Conservation (phyloP, 495 filamentous ascomycete genomes). For the Neurospora tetrasperma region DNA sequence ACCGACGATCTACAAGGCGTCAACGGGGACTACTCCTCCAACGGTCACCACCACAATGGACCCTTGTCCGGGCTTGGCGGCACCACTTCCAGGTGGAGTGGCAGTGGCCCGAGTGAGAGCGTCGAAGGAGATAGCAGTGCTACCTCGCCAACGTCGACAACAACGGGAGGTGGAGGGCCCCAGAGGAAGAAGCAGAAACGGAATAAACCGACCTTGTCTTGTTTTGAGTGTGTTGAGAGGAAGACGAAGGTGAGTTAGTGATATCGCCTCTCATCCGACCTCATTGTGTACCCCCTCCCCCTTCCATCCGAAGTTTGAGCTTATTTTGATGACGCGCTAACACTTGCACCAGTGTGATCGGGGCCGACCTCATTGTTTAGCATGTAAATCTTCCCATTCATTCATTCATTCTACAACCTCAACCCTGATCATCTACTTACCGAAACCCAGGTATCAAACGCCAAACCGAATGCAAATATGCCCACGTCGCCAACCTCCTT, state of each 20-base stretch:
- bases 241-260: slow-evolving; percentile 51
- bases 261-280: background rate
- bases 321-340: slow-evolving; percentile 4
- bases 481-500: slow-evolving; percentile 54
- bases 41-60: background rate
- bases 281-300: too few species aligned
- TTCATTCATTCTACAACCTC: background rate
- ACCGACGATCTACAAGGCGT: background rate
- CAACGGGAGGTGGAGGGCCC: slow-evolving; percentile 17
- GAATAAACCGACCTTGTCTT: slow-evolving; percentile 67
- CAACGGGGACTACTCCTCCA: background rate
- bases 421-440: background rate
- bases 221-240: slow-evolving; percentile 59
- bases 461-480: slow-evolving; percentile 59
- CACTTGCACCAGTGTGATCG: slow-evolving; percentile 39
- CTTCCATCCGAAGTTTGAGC: background rate
- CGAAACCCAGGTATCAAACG: slow-evolving; percentile 46
- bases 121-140: slow-evolving; percentile 17
- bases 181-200: slow-evolving; percentile 57
- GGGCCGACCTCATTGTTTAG: slow-evolving; percentile 52
- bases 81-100: slow-evolving; percentile 1
- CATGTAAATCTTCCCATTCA: slow-evolving; percentile 39
- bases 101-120: background rate
- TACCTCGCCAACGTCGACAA: slow-evolving; percentile 20
- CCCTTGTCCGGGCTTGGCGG: slow-evolving; percentile 5